phyloP scores from a whole-genome alignment of 2,329 filamentous ascomycete genomes.

The Fusarium euwallaceae region DNA sequence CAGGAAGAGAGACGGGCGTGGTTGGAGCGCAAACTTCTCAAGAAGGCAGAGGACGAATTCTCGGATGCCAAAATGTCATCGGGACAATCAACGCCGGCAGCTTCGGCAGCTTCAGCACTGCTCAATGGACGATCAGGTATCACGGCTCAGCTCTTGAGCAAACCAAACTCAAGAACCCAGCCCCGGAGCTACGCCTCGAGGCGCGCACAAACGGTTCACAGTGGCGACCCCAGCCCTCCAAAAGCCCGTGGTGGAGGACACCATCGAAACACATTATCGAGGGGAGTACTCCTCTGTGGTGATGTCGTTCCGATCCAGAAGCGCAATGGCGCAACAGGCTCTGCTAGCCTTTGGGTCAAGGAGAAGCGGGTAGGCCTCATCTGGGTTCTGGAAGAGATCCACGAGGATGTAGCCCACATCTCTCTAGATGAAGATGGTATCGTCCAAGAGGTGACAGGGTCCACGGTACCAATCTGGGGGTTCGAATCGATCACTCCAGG shows the following conservation, averaged over 20 bases:
- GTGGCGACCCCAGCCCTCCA: slow-evolving; percentile 65
- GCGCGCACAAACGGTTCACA: slow-evolving; percentile 75
- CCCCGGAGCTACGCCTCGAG: slow-evolving; percentile 66
- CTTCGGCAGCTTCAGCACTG: slow-evolving; percentile 62
- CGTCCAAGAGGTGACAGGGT: slow-evolving; percentile 78
- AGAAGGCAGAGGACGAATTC: slow-evolving; percentile 56
- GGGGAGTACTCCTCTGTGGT: slow-evolving; percentile 92
- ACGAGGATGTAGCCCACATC: slow-evolving; percentile 88
- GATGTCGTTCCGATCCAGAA: slow-evolving; percentile 99
- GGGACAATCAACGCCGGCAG: slow-evolving; percentile 52
- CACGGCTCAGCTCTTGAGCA: slow-evolving; percentile 88
- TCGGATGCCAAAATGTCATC: slow-evolving; percentile 49
- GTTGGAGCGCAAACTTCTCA: slow-evolving; percentile 86
- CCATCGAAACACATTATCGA: slow-evolving; percentile 80
- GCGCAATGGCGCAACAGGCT: slow-evolving; percentile 89
- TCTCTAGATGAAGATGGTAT: slow-evolving; percentile 82
- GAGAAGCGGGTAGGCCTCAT: slow-evolving; percentile 95
- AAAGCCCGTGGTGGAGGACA: slow-evolving; percentile 69
- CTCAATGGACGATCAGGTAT: slow-evolving; percentile 82
- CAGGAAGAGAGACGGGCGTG: slow-evolving; percentile 89
- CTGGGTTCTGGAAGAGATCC: slow-evolving; percentile 98
- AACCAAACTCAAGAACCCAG: slow-evolving; percentile 74
- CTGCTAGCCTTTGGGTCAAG: slow-evolving; percentile 98
- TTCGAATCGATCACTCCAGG: slow-evolving; percentile 75
- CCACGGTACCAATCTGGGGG: slow-evolving; percentile 89